phyloP scores from a whole-genome alignment of 2,329 filamentous ascomycete genomes.

The Coniochaeta ligniaria region DNA sequence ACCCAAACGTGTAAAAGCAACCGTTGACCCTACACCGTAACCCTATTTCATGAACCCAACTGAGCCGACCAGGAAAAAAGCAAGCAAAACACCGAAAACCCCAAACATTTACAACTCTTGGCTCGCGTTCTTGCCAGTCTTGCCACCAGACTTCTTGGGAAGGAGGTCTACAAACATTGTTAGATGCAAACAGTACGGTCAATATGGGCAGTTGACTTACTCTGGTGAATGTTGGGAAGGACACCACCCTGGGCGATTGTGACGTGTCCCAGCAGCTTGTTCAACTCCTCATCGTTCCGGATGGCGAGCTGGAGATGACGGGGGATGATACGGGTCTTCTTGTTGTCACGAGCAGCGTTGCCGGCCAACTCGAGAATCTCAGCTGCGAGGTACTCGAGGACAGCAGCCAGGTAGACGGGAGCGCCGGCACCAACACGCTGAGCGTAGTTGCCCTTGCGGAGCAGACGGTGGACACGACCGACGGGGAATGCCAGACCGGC shows the following conservation, averaged over 20 bases:
- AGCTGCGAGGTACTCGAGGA: conserved; percentile 96
- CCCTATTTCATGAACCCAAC: conserved; percentile 76
- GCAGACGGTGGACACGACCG: conserved; percentile 97
- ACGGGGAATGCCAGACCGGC: conserved; percentile 98
- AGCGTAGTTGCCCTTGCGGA: conserved; percentile 99
- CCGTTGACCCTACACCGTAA: conserved; percentile 73
- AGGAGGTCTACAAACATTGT: conserved; percentile 66
- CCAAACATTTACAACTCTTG: conserved; percentile 73
- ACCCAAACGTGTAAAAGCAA: conserved; percentile 53
- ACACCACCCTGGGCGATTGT: conserved; percentile 98
- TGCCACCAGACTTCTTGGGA: conserved; percentile 94
- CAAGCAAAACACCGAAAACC: conserved; percentile 18
- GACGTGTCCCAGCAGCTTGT: conserved; percentile 95
- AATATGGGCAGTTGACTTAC: conserved; percentile 46
- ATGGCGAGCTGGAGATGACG: conserved; percentile 99
- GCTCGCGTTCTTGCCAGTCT: conserved; percentile 85
- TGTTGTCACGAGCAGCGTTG: conserved; percentile 98
- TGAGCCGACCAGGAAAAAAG: conserved; percentile 51
- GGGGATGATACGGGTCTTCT: conserved; percentile 99
- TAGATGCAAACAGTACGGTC: conserved; percentile 10
- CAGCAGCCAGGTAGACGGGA: conserved; percentile 92
- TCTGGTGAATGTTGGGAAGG: conserved; percentile 94
- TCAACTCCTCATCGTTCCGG: conserved; percentile 98
- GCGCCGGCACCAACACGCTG: conserved; percentile 99
- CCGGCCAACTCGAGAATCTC: conserved; percentile 99